Base-by-base conservation (phyloP, 2,329 filamentous ascomycete species). In the Penicillium polonicum region DNA sequence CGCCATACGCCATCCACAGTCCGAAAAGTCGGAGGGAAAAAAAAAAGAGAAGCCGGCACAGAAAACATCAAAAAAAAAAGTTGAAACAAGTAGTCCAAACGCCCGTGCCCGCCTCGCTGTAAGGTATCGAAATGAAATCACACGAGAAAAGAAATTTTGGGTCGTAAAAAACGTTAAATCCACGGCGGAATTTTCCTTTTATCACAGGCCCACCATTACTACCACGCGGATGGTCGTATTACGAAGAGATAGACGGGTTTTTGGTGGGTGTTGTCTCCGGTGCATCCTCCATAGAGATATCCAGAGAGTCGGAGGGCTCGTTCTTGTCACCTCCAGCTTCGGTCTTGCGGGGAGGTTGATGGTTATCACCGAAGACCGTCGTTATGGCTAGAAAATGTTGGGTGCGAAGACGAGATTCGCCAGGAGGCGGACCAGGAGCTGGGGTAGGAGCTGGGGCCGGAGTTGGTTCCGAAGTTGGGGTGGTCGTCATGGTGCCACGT, bases 391-490 rank as follows among this genome's bases (percentile, higher is more conserved):
- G 33, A 15, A 51, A 56, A 36, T 52, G 53, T 35, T 56, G 38
- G 10, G 46, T 12, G 31, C 38, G 38, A 9, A 43, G 10, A 35
- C 45, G 29, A 36, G 45, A 5, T 25, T 48, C 45, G 21, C 15
- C 15, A 25, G 15, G 15, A 25, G 21, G 9, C 9, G 45, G 31
- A 13, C 13, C 45, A 36, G 53, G 19, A 21, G 31, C 13, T 12
- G 38, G 41, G 7, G 17, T 9, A 43, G 51, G 23, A 46, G 29
- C 31, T 17, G 50, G 41, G 17, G 42, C 17, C 35, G 38, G 44
- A 65, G 46, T 56, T 7, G 67, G 71, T 55, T 80, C 78, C 5
- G 70, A 67, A 0, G 72, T 73, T 7, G 76, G 76, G 0, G 76
- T 76, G 15, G 70, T 68, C 43, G 54, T 27, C 60, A 76, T 63